phyloP scores from a whole-genome alignment of 495 filamentous ascomycete genomes.

The Cercophora sp. region DNA sequence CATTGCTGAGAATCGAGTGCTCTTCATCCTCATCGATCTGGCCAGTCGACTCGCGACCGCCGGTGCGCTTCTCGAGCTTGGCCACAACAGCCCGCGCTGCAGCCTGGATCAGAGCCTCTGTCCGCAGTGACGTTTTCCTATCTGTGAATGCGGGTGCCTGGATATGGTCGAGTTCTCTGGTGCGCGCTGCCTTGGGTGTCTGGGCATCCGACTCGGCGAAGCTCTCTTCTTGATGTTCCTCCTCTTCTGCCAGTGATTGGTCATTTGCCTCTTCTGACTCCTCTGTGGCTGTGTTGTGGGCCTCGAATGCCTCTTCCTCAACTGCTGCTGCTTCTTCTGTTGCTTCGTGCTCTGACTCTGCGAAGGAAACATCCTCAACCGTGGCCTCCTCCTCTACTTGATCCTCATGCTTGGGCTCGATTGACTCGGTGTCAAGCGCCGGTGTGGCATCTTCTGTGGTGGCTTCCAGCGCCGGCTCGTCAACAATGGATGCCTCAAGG shows the following conservation, averaged over 20 bases:
- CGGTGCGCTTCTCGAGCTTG: conserved; percentile 31
- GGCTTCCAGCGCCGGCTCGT: not conserved
- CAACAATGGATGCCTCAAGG: not conserved
- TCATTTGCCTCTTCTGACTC: not conserved
- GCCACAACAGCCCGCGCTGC: conserved; percentile 39
- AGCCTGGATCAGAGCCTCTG: conserved; percentile 42
- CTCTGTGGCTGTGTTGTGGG: not conserved
- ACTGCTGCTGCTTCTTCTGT: not conserved
- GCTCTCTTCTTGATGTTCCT: not conserved
- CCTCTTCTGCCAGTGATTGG: not conserved
- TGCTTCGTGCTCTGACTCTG: not conserved
- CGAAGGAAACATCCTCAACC: not conserved
- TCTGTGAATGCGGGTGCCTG: conserved; percentile 3
- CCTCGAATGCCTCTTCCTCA: not conserved
- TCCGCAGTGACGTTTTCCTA: conserved; percentile 26
- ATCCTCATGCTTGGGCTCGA: too few relatives aligned
- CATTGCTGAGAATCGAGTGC: conserved; percentile 31
- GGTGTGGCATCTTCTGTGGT: not conserved
- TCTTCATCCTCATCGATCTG: conserved; percentile 21
- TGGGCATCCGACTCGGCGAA: not conserved
- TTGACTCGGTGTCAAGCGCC: not conserved
- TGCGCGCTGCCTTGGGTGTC: not conserved
- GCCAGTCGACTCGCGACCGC: not conserved
- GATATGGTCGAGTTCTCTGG: not conserved
- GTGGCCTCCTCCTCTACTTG: too few relatives aligned